Conservation (phyloP, 768 basidiomycete genomes). For the Lentinula sp. region DNA sequence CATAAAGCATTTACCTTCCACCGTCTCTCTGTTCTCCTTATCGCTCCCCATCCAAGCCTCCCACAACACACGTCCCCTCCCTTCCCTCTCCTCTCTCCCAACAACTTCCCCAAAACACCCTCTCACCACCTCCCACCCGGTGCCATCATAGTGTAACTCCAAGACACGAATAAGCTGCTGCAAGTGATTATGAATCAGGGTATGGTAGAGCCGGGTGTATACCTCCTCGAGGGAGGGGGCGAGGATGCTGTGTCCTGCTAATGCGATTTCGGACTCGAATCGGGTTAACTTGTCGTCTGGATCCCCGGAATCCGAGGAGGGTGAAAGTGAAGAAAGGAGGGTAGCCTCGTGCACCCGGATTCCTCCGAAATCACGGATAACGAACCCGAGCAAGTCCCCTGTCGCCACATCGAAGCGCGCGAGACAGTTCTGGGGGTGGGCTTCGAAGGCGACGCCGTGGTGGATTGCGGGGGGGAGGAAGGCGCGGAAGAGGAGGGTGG, state of each 20-base stretch:
- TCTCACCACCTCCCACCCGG: constrained; percentile 47
- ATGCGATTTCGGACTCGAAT: constrained; percentile 12
- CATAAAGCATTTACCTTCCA: constrained; percentile 52
- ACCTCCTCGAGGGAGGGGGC: constrained; percentile 48
- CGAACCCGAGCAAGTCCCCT: constrained; percentile 46
- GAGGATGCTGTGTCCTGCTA: constrained; percentile 45
- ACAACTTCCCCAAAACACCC: constrained; percentile 22
- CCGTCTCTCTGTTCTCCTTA: constrained; percentile 33
- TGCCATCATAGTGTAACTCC: constrained; percentile 48
- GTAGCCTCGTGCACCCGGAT: constrained; percentile 35
- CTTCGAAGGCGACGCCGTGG: constrained; percentile 56
- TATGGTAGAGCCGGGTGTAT: constrained; percentile 53
- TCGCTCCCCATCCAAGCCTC: constrained; percentile 38
- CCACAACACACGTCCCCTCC: constrained; percentile 35
- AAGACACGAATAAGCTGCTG: constrained; percentile 56
- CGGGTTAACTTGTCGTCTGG: no score
- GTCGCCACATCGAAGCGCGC: constrained; percentile 45
- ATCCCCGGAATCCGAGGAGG: constrained; percentile 21
- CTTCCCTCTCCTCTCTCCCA: no score
- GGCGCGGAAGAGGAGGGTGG: constrained; percentile 44
- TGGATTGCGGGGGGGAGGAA: constrained; percentile 48
- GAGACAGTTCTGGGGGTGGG: constrained; percentile 55
- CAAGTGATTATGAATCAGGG: constrained; percentile 52
- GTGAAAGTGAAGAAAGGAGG: constrained; percentile 25
- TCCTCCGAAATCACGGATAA: constrained; percentile 55